A percentile compares a stretch with the other conserved stretches of the same genome.
phyloP scores from a whole-genome alignment of 176 grass and related monocot genomes.

The Ensete glaucum region DNA sequence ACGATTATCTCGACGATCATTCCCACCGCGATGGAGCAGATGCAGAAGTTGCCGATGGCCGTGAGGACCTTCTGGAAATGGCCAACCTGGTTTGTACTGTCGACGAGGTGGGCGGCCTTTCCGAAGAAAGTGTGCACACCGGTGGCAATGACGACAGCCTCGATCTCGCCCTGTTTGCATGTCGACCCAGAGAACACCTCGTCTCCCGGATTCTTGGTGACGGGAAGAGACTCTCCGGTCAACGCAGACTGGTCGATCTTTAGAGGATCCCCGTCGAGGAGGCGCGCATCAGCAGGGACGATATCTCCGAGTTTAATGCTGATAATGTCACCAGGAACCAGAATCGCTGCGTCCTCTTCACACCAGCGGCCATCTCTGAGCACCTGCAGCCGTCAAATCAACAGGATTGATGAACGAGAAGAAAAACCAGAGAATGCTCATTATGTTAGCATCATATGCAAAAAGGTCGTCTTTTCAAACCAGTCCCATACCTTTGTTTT shows the following conservation, averaged over 20 bases:
- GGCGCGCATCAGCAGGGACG: conserved; percentile 57
- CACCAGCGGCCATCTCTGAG: conserved; percentile 46
- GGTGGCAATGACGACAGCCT: conserved; percentile 70
- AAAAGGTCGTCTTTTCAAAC: neutral
- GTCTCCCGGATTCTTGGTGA: conserved; percentile 54
- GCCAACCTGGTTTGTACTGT: conserved; percentile 56
- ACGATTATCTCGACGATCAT: conserved; percentile 51
- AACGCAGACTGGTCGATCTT: conserved; percentile 75
- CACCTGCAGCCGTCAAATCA: conserved; percentile 26
- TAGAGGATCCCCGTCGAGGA: conserved; percentile 48
- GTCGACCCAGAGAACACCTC: conserved; percentile 65
- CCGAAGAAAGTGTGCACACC: conserved; percentile 76
- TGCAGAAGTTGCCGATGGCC: conserved; percentile 69
- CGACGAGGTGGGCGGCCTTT: conserved; percentile 65
- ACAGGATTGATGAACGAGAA: neutral
- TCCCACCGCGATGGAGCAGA: conserved; percentile 59
- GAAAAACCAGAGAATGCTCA: neutral
- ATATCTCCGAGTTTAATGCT: conserved; percentile 77
- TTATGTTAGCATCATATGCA: too few relatives aligned
- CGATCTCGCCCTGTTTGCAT: conserved; percentile 73
- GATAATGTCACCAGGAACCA: conserved; percentile 67
- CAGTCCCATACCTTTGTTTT: conserved; percentile 39
- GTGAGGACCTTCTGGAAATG: conserved; percentile 77
- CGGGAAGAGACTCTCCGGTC: conserved; percentile 54
- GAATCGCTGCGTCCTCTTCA: conserved; percentile 42